Evolutionary conservation across 2,329 filamentous ascomycete species (phyloP).

Genomic region (Exophiala alcalophila): DNA sequence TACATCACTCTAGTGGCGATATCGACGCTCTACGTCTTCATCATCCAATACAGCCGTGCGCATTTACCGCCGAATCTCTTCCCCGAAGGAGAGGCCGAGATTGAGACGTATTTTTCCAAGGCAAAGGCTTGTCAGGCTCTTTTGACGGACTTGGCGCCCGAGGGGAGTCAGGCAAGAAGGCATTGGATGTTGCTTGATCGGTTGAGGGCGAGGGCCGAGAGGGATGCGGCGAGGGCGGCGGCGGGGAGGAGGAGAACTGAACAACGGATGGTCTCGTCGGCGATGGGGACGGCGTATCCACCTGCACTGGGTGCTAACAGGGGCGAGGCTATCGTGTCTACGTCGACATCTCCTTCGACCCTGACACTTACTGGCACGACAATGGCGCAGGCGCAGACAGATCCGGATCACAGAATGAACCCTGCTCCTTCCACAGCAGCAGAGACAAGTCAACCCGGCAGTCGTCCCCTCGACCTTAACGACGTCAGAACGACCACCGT

Average conservation of each 20-base stretch:
- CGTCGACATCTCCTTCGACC: no score
- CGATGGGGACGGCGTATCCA: no score
- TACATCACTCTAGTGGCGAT: slow-evolving; percentile 30
- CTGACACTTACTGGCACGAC: no score
- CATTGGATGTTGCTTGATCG: slow-evolving; percentile 24
- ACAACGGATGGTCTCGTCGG: no score
- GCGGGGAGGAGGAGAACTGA: slow-evolving; percentile 1
- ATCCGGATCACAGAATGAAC: no score
- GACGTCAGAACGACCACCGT: background rate
- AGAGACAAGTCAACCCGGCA: no score
- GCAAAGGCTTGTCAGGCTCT: slow-evolving; percentile 25
- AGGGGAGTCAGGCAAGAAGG: slow-evolving; percentile 25
- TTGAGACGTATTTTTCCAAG: slow-evolving; percentile 25
- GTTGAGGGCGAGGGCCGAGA: slow-evolving; percentile 22
- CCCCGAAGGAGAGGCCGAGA: slow-evolving; percentile 13
- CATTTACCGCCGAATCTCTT: slow-evolving; percentile 15
- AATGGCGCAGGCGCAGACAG: no score
- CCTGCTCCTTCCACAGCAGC: no score
- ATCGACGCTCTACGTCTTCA: slow-evolving; percentile 28
- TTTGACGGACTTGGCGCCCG: slow-evolving; percentile 20
- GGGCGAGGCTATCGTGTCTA: no score
- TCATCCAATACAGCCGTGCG: slow-evolving; percentile 25
- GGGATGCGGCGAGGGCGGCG: slow-evolving; percentile 8
- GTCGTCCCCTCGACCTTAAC: no score
- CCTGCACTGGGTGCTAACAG: no score